Conservation (phyloP, 2,329 filamentous ascomycete species). For the Seiridium unicorne region DNA sequence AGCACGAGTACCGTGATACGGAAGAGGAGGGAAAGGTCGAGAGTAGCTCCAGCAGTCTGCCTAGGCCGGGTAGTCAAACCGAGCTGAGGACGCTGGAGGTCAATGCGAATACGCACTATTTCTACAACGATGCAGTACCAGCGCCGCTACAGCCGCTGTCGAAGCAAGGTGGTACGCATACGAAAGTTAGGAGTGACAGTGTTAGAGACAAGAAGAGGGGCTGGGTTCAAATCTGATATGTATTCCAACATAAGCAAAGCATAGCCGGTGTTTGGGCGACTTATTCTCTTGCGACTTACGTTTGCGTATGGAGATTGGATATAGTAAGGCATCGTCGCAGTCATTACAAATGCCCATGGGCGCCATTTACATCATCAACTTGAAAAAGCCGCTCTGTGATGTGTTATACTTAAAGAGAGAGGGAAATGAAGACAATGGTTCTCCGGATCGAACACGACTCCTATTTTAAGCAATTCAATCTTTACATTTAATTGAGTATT, state of each 20-base stretch:
- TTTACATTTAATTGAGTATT: too few relatives aligned
- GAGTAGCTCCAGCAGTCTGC: not conserved
- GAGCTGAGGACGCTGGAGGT: constrained; percentile 4
- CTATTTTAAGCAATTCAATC: too few relatives aligned
- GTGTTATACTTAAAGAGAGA: too few relatives aligned
- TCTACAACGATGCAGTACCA: constrained; percentile 1
- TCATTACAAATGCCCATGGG: constrained; percentile 2
- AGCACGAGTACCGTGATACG: constrained; percentile 7
- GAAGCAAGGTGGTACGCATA: constrained; percentile 1
- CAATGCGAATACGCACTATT: constrained; percentile 3
- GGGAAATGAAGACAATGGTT: too few relatives aligned
- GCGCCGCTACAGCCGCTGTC: not conserved
- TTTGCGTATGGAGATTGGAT: not conserved
- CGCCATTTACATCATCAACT: not conserved
- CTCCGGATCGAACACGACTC: too few relatives aligned
- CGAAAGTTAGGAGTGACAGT: constrained; percentile 5
- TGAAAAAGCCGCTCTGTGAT: not conserved
- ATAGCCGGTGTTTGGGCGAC: not conserved
- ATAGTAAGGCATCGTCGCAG: not conserved
- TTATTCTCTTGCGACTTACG: not conserved
- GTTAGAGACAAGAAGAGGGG: constrained; percentile 2
- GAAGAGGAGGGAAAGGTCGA: constrained; percentile 2
- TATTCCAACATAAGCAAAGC: not conserved
- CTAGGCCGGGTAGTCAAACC: not conserved
- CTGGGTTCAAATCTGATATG: not conserved